Evolutionary conservation across 164 flowering plant species (phyloP), one percentile per base, ranked within the genome.

Genomic region (Chimonanthus salicifolius): DNA sequence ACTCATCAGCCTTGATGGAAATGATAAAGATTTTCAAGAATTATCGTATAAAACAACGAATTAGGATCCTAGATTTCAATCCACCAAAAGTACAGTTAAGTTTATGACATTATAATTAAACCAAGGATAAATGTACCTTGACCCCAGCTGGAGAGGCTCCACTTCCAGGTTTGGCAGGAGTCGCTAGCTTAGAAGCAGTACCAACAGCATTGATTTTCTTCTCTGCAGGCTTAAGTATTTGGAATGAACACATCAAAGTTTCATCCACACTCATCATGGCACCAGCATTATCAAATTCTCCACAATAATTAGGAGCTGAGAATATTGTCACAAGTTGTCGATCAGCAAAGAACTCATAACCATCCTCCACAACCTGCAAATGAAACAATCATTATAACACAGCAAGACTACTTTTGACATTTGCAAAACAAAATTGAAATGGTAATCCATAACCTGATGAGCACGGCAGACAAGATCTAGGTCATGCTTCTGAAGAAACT

Each of bases 241-340:
- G 89, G 77, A 92, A 92, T 54, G 96, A 90, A 79, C 98, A 90
- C 96, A 89, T 90, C 20, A 92, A 76, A 72, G 89, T 85, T 13
- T 90, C 94, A 80, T 90, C 98, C 78, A 92, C 92, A 79, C 96
- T 89, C 96, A 92, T 90, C 97, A 92, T 90, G 21, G 97, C 96
- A 77, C 97, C 95, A 64, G 91, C 90, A 79, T 92, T 92, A 69
- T 92, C 91, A 82, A 90, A 89, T 75, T 92, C 94, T 43, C 97
- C 97, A 83, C 92, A 86, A 72, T 90, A 90, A 79, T 92, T 90
- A 66, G 97, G 95, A 2, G 95, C 97, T 46, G 97, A 92, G 80
- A 92, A 92, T 86, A 92, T 84, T 20, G 95, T 92, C 50, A 92
- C 97, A 50, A 92, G 95, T 81, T 87, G 89, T 69, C 94, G 72